Base-by-base conservation (phyloP, 2,329 filamentous ascomycete genomes). In the Colletotrichum zoysiae region DNA sequence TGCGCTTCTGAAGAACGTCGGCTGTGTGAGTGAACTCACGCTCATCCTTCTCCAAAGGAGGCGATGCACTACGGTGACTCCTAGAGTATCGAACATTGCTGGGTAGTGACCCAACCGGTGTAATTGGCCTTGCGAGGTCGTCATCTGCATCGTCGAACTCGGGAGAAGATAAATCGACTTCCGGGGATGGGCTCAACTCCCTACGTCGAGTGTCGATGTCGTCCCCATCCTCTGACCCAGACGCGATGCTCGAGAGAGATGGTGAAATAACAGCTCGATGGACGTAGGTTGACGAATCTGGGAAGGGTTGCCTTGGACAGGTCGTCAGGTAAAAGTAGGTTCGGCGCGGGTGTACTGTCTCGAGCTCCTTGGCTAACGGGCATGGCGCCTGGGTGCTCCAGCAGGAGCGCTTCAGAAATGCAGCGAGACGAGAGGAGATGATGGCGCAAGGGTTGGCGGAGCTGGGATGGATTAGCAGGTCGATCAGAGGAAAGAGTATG, bases 291-390 rank as follows among this genome's bases (percentile, higher is more conserved):
- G 67, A 26, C 3, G 61, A 61, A 12, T 66, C 89, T 2, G 94
- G 94, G 26, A 98, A 90, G 48, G 94, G 90, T 79, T 95, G 94
- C 78, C 92, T 93, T 58, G 93, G 91, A 78, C 88, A 92, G n/a
- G 93, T 97, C 50, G 94, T 97, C 72, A 99, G 89, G 84, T 95
- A 98, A 84, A 97, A 98, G 86, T 97, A 98, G 58, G 97, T 95
- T 82, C 96, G 94, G 79, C 95, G 93, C 26, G 96, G 96, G 80
- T 98, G 95, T 53, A 95, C 92, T 51, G 93, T 91, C 80, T 98
- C 94, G 66, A 98, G 89, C 82, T 97, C 94, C 84, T 98, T 98
- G 63, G 93, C 94, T 67, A 98, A 84, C 4, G 96, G 95, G 82
- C 96, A 98, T 65, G 93, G 94, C 62, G 92, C 87, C 63, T 91